These are phyloP conservation scores for Camptophora hylomeconis DNA, from an alignment of 2,329 filamentous ascomycete species.

Conservation along the genomic window DNA sequence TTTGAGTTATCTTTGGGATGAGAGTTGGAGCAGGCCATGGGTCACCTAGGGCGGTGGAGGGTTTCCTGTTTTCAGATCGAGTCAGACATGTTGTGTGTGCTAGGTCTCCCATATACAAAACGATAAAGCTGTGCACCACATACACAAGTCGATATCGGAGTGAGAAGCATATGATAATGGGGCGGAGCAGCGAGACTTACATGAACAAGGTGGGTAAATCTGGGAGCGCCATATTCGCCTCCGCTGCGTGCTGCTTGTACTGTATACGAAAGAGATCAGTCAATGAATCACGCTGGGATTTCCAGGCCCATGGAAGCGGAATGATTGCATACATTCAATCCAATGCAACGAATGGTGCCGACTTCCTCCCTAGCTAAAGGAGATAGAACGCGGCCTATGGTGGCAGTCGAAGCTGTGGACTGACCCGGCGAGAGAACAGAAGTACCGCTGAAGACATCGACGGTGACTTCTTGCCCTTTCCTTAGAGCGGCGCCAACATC, in stretches of 20 bases:
- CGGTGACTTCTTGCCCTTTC: conserved; percentile 42
- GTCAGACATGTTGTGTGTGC: too few species aligned
- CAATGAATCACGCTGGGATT: too few species aligned
- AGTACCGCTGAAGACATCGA: conserved; percentile 43
- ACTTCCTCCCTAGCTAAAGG: conserved; percentile 25
- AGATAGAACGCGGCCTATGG: conserved; percentile 25
- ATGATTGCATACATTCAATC: too few species aligned
- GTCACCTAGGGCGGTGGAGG: conserved; percentile 23
- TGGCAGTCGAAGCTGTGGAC: conserved; percentile 36
- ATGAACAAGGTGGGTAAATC: conserved; percentile 23
- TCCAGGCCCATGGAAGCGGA: too few species aligned
- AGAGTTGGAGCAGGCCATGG: conserved; percentile 20
- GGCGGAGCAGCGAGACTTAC: too few species aligned
- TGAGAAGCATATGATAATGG: too few species aligned
- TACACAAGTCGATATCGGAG: too few species aligned
- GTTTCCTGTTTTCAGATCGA: too few species aligned
- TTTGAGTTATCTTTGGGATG: conserved; percentile 22
- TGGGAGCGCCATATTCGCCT: conserved; percentile 27
- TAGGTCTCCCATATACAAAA: too few species aligned
- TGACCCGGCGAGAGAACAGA: conserved; percentile 44
- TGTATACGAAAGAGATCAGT: too few species aligned
- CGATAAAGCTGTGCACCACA: too few species aligned
- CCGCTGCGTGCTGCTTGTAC: conserved; percentile 29
- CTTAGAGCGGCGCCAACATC: conserved; percentile 47
- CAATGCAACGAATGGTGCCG: conserved; percentile 32